A percentile compares a stretch with the other conserved stretches of the same genome.
Evolutionary conservation across 2,329 filamentous ascomycete species (phyloP).

Genomic region (Exophiala sp.): DNA sequence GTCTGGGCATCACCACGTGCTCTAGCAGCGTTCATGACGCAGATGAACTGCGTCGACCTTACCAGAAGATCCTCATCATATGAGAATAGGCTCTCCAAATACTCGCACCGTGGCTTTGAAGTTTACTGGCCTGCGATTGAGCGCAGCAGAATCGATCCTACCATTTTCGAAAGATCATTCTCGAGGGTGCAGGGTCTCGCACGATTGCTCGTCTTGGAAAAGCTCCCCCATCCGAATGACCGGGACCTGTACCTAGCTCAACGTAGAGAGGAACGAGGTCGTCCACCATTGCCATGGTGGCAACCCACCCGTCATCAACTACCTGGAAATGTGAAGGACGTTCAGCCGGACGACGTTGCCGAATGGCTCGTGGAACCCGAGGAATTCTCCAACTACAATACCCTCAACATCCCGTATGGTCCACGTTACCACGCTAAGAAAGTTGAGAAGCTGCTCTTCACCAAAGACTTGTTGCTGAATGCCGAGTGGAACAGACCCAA

Average conservation of each 20-base stretch:
- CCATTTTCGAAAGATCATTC: conserved; percentile 81
- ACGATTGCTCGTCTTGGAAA: conserved; percentile 73
- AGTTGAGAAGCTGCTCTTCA: conserved; percentile 79
- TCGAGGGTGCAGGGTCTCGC: conserved; percentile 71
- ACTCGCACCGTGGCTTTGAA: conserved; percentile 80
- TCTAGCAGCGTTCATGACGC: conserved; percentile 73
- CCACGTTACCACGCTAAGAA: conserved; percentile 40
- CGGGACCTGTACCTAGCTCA: conserved; percentile 69
- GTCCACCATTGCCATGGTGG: conserved; percentile 53
- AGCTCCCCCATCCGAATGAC: conserved; percentile 65
- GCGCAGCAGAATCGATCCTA: conserved; percentile 73
- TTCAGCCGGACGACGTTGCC: conserved; percentile 73
- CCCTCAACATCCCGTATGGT: conserved; percentile 52
- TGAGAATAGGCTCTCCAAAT: conserved; percentile 81
- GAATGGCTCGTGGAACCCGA: conserved; percentile 72
- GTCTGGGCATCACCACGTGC: conserved; percentile 77
- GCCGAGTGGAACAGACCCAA: conserved; percentile 80
- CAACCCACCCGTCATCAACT: conserved; percentile 43
- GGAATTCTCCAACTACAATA: conserved; percentile 76
- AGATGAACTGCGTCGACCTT: conserved; percentile 76
- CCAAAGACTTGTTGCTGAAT: conserved; percentile 68
- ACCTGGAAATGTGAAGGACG: conserved; percentile 70
- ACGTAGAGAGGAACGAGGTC: conserved; percentile 67
- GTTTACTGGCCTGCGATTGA: conserved; percentile 75
- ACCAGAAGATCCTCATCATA: conserved; percentile 79